A percentile compares a stretch with the other conserved stretches of the same genome.
These are phyloP conservation scores for Nakazawaea holstii DNA, from an alignment of 805 yeast species.

Conservation along the genomic window DNA sequence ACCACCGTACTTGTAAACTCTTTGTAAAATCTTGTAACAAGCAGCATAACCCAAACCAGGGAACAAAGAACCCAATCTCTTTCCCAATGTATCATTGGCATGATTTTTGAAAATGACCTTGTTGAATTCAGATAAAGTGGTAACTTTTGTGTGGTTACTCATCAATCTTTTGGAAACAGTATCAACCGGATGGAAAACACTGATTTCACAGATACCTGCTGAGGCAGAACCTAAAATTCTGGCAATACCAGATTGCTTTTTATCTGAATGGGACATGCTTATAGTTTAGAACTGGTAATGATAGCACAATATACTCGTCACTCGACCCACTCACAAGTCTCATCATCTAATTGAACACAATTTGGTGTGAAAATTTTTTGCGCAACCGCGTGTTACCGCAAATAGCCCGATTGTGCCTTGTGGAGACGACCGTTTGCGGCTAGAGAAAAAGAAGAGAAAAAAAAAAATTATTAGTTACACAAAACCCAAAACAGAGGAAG, in stretches of 20 bases:
- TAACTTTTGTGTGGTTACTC: constrained; percentile 72
- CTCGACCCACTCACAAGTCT: no score
- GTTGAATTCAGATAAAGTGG: constrained; percentile 65
- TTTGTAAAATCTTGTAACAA: constrained; percentile 89
- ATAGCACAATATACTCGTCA: no score
- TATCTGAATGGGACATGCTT: constrained; percentile 39
- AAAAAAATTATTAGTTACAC: background rate
- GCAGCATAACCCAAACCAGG: constrained; percentile 99
- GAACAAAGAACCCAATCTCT: constrained; percentile 76
- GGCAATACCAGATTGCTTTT: constrained; percentile 84
- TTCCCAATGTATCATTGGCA: constrained; percentile 64
- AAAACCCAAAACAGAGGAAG: background rate
- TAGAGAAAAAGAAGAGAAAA: background rate
- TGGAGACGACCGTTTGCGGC: background rate
- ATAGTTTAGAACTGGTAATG: background rate
- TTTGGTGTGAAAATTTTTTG: constrained; percentile 3
- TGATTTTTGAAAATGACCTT: constrained; percentile 80
- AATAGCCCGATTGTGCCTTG: background rate
- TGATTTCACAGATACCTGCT: constrained; percentile 96
- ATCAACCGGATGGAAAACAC: constrained; percentile 97
- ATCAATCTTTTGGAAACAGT: constrained; percentile 94
- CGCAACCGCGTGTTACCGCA: constrained; percentile 6
- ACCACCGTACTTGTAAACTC: constrained; percentile 98
- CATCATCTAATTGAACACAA: no score
- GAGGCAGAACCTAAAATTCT: constrained; percentile 96